Base-by-base conservation (phyloP, 768 basidiomycete species). In the Floccularia luteovirens region DNA sequence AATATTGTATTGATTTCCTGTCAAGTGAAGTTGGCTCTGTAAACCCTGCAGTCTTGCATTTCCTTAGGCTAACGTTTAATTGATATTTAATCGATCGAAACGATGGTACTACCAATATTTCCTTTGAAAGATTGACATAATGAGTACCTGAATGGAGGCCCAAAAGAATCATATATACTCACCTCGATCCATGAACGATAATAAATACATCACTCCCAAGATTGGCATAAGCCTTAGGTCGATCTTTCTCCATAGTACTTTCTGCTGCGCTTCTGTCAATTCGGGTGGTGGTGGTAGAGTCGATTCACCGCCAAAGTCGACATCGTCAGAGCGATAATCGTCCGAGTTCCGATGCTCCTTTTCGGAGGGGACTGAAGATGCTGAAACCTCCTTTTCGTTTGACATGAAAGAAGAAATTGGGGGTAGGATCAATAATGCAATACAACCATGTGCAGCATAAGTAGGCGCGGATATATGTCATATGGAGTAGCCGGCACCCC, bases 21-120 rank as follows among this genome's bases (percentile, higher is more conserved):
- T 69, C 30, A 86, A 64, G 24, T 73, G 16, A 1, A 87, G 63
- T 48, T 85, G 67, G 0, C 58, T 70, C 12, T 55, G 50, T 3
- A 89, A 57, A 2, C 85, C 85, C 48, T 79, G 76, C 1, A 85
- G 57, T 44, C 69, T 77, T 1, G 82, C 82, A 49, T 85, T 84
- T 25, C 79, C 81, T 64, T 58, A 31, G 34, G 50, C 49, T 33
- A 25, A 30, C 17, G 19, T 41, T 8, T 7, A 17, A 34, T 17
- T 7, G 6, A 19, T 7, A 34, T 17, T 19, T 34, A 19, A 12
- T 10, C 10, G 27, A 30, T 8, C 10, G 10, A 30, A 19, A 34
- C 16, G 7, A 6, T 8, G 32, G 21, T 8, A 20, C 20, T 43
- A 74, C 78, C 77, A 25, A 79, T 77, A 43, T 79, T 79, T 31